Evolutionary conservation across 192 early-diverging fungal species (phyloP).

Genomic region (Coemansia sp.): DNA sequence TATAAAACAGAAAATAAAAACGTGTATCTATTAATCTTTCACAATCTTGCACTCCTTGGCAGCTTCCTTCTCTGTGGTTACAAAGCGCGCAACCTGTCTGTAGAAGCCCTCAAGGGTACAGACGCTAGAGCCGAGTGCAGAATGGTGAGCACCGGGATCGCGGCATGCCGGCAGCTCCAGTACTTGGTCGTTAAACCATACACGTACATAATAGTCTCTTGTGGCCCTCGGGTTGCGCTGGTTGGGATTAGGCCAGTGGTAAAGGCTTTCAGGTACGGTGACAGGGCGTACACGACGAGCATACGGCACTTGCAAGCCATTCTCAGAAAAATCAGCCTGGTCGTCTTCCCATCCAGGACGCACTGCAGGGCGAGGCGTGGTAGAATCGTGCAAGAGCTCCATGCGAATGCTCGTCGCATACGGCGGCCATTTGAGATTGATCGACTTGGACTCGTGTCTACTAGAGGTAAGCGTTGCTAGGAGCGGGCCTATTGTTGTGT

Average conservation of each 20-base stretch:
- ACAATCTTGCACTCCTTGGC: conserved; percentile 10
- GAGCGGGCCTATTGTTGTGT: conserved; percentile 44
- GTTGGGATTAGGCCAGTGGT: conserved; percentile 16
- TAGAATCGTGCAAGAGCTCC: conserved; percentile 41
- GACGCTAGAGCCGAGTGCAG: conserved; percentile 22
- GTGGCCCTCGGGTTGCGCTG: conserved; percentile 23
- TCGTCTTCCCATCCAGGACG: conserved; percentile 38
- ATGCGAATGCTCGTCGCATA: conserved; percentile 38
- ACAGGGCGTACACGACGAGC: conserved; percentile 27
- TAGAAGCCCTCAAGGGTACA: conserved; percentile 53
- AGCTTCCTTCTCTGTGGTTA: conserved; percentile 23
- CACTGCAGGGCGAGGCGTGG: conserved; percentile 16
- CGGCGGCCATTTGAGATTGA: conserved; percentile 25
- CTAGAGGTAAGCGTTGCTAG: conserved; percentile 25
- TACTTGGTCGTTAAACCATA: conserved; percentile 43
- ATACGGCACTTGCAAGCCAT: conserved; percentile 15
- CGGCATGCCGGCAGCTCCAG: conserved; percentile 42
- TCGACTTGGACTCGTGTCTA: background rate
- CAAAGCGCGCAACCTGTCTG: conserved; percentile 40
- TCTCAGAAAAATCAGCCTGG: conserved; percentile 11
- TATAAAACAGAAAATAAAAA: no score
- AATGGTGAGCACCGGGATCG: conserved; percentile 47
- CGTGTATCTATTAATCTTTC: no score
- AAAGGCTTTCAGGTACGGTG: conserved; percentile 33
- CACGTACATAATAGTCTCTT: conserved; percentile 49